Evolutionary conservation across 2,329 filamentous ascomycete species (phyloP), one percentile per base, ranked within the genome.

Genomic region (Mariannaea elegans): DNA sequence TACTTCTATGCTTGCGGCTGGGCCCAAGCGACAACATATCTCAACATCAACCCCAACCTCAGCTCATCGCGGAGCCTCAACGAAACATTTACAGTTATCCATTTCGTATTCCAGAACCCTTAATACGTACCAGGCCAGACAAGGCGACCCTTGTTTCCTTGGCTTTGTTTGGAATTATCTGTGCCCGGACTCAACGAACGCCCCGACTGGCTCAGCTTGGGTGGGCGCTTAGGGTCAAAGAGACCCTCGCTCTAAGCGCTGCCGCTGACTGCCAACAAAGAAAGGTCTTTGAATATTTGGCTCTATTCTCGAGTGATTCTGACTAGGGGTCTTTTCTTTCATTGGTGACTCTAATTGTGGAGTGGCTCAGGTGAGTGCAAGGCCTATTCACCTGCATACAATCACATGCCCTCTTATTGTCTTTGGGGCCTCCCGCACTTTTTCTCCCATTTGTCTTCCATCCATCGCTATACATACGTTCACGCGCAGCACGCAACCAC

Each of bases 371-470:
- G 66, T 71, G 51, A 53, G 69, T 59, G 47, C 31, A 36, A 36
- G 21, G 12, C 8, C 23, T n/a, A 44, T 23, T 16, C 51, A 52
- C 44, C 56, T 59, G 65, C 49, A 61, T 54, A 51, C 39, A 61
- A 56, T 63, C 63, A 61, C 51, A 39, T 18, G 13, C n/a, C 53
- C 42, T 56, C 39, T 67, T 72, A 72, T 72, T 72, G 68, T 67
- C 54, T 50, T 64, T 62, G 58, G 50, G 27, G 59, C 62, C 49
- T 57, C 59, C 41, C 53, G 12, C 6, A 54, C 23, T n/a, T 46
- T 23, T 60, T 60, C 41, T 60, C 56, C 53, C 57, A 59, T 65
- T 71, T 58, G 58, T 67, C 55, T 54, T 50, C 31, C 32, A 47
- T 56, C 27, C 46, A 62, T 59, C 47, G 44, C 62, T 53, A 61